Evolutionary conservation across 2,329 filamentous ascomycete species (phyloP), one percentile per base, ranked within the genome.

Genomic region (Nigrospora osmanthi): DNA sequence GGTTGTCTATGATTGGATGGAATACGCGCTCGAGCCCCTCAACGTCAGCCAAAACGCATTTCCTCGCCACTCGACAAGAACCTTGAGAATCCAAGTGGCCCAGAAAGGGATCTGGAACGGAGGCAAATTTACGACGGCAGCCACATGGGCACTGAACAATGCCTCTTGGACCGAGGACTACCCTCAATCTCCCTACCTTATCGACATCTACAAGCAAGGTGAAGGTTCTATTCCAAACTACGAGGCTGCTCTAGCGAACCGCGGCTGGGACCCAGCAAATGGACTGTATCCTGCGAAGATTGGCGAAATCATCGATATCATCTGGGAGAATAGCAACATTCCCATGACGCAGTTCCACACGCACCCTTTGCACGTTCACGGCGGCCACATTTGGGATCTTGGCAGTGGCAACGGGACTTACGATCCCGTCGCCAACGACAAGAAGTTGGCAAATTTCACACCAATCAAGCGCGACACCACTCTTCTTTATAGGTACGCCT

Each of bases 311-410:
- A 57, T 79, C 4, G 74, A 78, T 44, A 72, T 77, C 17, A 68
- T 80, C 6, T 63, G 71, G 51, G 60, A 67, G 35, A 72, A 68
- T 51, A 70, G 62, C 54, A 55, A 56, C 3, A 58, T 57, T 1
- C 53, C 57, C 34, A 57, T 54, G 11, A 61, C 69, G 2, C 54
- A 60, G 1, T 65, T 67, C 37, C 68, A 75, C 47, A 64, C 63
- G 41, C 75, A 80, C 49, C 76, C 77, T 0, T 71, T 78, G 54
- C 77, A 81, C 52, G 64, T 66, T 1, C 77, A 81, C 55, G 75
- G 76, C 16, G 63, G 65, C 10, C 76, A 79, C 54, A 72, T 64
- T 49, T 78, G 65, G 52, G 76, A 80, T 49, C 47, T 76, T 4
- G 76, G 76, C 13, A 60, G 63, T 23, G 77, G 76, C 2, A 70